phyloP scores from a whole-genome alignment of 306 rosid genomes.

The Canavalia ensiformis region DNA sequence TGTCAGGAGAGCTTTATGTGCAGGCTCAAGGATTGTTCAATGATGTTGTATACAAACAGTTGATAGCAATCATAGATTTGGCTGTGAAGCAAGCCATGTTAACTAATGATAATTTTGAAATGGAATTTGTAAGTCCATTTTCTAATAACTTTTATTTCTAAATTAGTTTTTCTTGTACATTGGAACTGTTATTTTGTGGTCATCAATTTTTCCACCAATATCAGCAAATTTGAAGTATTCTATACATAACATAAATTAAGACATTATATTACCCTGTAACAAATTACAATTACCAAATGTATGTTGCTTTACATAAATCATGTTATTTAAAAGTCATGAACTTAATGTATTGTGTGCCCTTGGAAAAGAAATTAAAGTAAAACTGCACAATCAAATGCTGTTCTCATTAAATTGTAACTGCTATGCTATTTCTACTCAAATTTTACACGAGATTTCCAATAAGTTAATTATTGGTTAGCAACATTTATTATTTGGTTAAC shows the following conservation, averaged over 20 bases:
- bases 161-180: constrained; percentile 1
- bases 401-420: constrained; percentile 24
- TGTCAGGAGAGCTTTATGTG: constrained; percentile 86
- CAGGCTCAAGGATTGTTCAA: constrained; percentile 89
- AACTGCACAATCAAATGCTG: constrained; percentile 11
- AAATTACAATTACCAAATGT: not conserved
- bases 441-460: not conserved
- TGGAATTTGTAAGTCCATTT: constrained; percentile 80
- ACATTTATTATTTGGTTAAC: no score
- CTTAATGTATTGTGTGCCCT: constrained; percentile 22
- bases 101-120: constrained; percentile 73
- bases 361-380: constrained; percentile 12
- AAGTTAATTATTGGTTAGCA: not conserved
- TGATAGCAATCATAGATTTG: constrained; percentile 72
- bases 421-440: not conserved
- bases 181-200: constrained; percentile 20
- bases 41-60: constrained; percentile 70
- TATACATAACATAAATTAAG: constrained; percentile 27
- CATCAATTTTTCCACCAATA: constrained; percentile 10
- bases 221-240: constrained; percentile 26
- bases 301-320: constrained; percentile 5
- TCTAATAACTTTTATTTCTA: constrained; percentile 14
- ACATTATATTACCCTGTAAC: constrained; percentile 1
- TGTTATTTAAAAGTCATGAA: constrained; percentile 16
- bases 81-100: constrained; percentile 78